Evolutionary conservation across 495 filamentous ascomycete species (phyloP).

Genomic region (Neurospora tetraspora): DNA sequence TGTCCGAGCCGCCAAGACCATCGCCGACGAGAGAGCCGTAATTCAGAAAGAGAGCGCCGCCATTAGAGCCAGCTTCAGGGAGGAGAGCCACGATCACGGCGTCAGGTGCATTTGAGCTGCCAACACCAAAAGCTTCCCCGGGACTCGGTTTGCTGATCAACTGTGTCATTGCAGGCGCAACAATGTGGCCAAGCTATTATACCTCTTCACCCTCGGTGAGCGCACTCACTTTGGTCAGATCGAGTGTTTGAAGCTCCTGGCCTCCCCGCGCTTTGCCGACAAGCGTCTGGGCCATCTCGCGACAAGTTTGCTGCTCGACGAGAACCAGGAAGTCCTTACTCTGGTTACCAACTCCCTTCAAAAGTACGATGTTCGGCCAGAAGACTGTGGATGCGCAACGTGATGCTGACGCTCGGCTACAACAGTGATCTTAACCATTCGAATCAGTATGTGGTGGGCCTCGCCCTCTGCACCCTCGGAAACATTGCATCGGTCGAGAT

Average conservation of each 20-base stretch:
- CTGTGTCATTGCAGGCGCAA: constrained; percentile 59
- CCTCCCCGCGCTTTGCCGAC: constrained; percentile 94
- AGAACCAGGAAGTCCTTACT: constrained; percentile 97
- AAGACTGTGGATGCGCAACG: background rate
- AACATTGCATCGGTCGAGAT: constrained; percentile 98
- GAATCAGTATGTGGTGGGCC: constrained; percentile 96
- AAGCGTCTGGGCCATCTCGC: constrained; percentile 94
- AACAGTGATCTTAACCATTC: constrained; percentile 86
- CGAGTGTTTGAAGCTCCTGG: constrained; percentile 95
- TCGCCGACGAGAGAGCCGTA: constrained; percentile 94
- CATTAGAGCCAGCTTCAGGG: constrained; percentile 91
- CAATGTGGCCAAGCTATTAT: constrained; percentile 96
- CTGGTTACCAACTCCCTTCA: constrained; percentile 95
- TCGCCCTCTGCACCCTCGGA: constrained; percentile 88
- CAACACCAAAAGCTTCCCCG: background rate
- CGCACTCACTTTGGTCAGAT: constrained; percentile 98
- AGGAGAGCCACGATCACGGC: constrained; percentile 87
- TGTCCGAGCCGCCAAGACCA: constrained; percentile 95
- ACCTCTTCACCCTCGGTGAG: constrained; percentile 97
- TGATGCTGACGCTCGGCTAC: constrained; percentile 21
- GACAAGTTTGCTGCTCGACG: constrained; percentile 90
- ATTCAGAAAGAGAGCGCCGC: constrained; percentile 98
- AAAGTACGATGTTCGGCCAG: constrained; percentile 51
- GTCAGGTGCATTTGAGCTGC: constrained; percentile 51
- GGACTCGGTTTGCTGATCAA: constrained; percentile 8